A percentile compares a stretch with the other conserved stretches of the same genome.
These are phyloP conservation scores for Zea mays DNA, from an alignment of 176 grass and related monocot genomes.

Conservation along the genomic window Zm-B73-REFERENCE-NAM-5.0 NC_050100.1:35832001-35832500, in stretches of 20 bases:
- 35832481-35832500: conserved; percentile 7
- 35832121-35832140: background rate
- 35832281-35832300: conserved; percentile 6
- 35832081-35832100: conserved; percentile 12
- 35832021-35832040: too few relatives aligned
- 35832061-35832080: conserved; percentile 16
- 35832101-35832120: conserved; percentile 23
- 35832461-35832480: conserved; percentile 17
- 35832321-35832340: background rate
- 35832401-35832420: background rate
- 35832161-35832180: conserved; percentile 56
- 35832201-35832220: conserved; percentile 93
- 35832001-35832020: too few relatives aligned
- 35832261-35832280: conserved; percentile 21
- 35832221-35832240: conserved; percentile 98
- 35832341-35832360: background rate
- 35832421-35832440: conserved; percentile 1
- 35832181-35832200: conserved; percentile 95
- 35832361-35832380: background rate
- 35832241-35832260: conserved; percentile 75
- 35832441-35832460: background rate
- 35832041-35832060: background rate
- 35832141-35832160: conserved; percentile 21
- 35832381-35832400: background rate
- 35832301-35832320: conserved; percentile 18